Percentiles rank a stretch among this genome's conserved stretches.
Evolutionary conservation across 2,329 filamentous ascomycete genomes (phyloP).

Genomic region (Ophiostoma sp.): DNA sequence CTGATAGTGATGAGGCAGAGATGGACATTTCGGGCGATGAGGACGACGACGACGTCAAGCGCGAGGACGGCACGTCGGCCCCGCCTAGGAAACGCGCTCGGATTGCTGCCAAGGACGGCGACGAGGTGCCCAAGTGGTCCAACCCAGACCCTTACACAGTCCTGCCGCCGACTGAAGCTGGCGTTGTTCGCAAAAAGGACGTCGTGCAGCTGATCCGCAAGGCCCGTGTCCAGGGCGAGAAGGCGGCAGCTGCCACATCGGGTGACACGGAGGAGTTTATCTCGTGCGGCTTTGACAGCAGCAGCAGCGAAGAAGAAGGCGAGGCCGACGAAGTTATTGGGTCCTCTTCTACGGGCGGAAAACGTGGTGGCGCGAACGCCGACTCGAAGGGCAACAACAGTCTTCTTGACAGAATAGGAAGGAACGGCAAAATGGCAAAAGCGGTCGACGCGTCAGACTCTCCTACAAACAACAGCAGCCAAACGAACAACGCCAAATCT

Average conservation of each 20-base stretch:
- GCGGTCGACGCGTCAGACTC: background rate
- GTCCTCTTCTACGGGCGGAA: background rate
- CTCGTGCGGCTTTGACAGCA: constrained; percentile 70
- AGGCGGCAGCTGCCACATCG: constrained; percentile 50
- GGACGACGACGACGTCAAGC: constrained; percentile 30
- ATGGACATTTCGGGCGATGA: constrained; percentile 63
- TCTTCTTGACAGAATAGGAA: constrained; percentile 4
- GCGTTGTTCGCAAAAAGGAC: constrained; percentile 71
- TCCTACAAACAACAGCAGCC: background rate
- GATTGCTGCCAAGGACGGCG: background rate
- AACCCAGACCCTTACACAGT: constrained; percentile 94
- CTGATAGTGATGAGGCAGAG: constrained; percentile 62
- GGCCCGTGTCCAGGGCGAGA: constrained; percentile 65
- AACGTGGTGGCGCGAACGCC: constrained; percentile 8
- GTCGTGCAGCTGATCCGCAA: constrained; percentile 91
- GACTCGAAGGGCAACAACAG: background rate
- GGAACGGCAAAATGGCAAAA: constrained; percentile 11
- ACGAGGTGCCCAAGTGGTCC: constrained; percentile 73
- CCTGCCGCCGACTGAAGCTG: constrained; percentile 72
- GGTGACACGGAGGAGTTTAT: constrained; percentile 80
- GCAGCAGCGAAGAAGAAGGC: constrained; percentile 41
- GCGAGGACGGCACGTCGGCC: constrained; percentile 37
- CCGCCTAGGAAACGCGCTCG: constrained; percentile 30
- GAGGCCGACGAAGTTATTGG: constrained; percentile 10
- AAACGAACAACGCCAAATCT: background rate